Evolutionary conservation across 352 stramenopile genomes (phyloP).

Genomic region (Globisporangium emineosum): DNA sequence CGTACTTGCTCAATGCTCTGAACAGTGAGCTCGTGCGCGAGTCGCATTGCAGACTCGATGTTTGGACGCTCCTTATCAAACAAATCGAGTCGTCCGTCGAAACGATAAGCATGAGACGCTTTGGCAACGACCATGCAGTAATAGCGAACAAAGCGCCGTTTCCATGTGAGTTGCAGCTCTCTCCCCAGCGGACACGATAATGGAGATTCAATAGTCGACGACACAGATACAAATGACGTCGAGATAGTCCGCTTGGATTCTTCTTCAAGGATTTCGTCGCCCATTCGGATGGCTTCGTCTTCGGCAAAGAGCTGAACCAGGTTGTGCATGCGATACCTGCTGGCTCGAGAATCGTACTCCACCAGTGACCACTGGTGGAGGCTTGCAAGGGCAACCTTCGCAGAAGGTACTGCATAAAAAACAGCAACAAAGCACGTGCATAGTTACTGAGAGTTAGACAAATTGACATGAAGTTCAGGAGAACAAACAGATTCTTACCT

Average conservation of each 20-base stretch:
- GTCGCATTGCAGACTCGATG: constrained; percentile 76
- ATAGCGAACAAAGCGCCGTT: constrained; percentile 82
- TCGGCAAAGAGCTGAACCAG: constrained; percentile 83
- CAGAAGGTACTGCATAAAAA: constrained; percentile 32
- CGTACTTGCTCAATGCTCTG: constrained; percentile 74
- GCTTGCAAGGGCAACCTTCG: constrained; percentile 49
- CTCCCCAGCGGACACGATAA: constrained; percentile 41
- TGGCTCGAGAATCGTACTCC: constrained; percentile 65
- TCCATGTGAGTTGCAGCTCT: constrained; percentile 74
- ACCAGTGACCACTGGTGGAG: constrained; percentile 83
- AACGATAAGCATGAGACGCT: constrained; percentile 72
- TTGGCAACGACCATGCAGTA: constrained; percentile 80
- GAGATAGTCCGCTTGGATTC: constrained; percentile 14
- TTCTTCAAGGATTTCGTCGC: constrained; percentile 39
- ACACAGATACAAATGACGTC: constrained; percentile 39
- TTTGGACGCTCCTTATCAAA: constrained; percentile 83
- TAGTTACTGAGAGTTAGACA: neutral
- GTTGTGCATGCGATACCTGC: constrained; percentile 81
- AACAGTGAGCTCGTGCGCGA: constrained; percentile 67
- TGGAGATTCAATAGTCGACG: constrained; percentile 21
- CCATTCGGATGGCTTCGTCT: constrained; percentile 62
- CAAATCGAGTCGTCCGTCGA: constrained; percentile 58
- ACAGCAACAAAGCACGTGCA: neutral
- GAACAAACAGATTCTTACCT: constrained; percentile 15
- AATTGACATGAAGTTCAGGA: neutral